Evolutionary conservation across 1,139 yeast species (phyloP).

Genomic region (Debaryomyces psychrophilus): DNA sequence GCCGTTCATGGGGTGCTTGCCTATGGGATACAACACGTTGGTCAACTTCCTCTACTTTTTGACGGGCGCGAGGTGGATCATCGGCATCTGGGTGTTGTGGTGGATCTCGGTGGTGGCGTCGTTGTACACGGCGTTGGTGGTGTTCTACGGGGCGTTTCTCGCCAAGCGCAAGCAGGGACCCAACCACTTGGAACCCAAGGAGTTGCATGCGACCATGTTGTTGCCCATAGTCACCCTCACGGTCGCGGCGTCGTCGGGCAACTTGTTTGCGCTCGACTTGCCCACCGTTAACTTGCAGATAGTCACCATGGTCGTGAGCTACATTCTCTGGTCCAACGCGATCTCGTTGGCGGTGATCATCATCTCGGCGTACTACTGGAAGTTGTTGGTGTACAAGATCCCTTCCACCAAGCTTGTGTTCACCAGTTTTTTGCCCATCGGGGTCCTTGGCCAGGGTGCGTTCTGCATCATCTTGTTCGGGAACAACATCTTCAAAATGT

Average conservation of each 20-base stretch:
- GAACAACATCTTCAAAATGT: conserved; percentile 29
- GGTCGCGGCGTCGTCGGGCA: conserved; percentile 72
- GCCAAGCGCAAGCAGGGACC: conserved; percentile 28
- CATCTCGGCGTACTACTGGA: conserved; percentile 59
- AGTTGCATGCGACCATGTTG: conserved; percentile 50
- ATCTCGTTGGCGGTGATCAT: conserved; percentile 60
- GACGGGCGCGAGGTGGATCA: conserved; percentile 33
- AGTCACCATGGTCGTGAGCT: conserved; percentile 56
- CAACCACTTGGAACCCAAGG: conserved; percentile 26
- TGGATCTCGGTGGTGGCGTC: conserved; percentile 62
- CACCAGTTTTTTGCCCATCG: conserved; percentile 33
- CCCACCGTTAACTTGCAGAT: conserved; percentile 46
- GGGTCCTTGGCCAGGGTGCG: conserved; percentile 75
- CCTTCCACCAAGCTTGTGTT: conserved; percentile 48
- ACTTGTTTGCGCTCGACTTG: conserved; percentile 47
- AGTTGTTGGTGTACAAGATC: conserved; percentile 58
- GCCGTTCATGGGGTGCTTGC: conserved; percentile 72
- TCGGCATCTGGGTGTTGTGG: conserved; percentile 64
- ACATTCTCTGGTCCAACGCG: conserved; percentile 71
- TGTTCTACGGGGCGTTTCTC: conserved; percentile 47
- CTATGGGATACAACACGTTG: conserved; percentile 76
- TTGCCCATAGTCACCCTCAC: conserved; percentile 78
- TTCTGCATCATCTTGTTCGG: conserved; percentile 67
- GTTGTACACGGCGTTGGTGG: conserved; percentile 59
- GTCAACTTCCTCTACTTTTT: conserved; percentile 54